Percentiles rank a stretch among this genome's conserved stretches.
Conservation (phyloP, 106 monocot genomes). For the Gastrodia elata region DNA sequence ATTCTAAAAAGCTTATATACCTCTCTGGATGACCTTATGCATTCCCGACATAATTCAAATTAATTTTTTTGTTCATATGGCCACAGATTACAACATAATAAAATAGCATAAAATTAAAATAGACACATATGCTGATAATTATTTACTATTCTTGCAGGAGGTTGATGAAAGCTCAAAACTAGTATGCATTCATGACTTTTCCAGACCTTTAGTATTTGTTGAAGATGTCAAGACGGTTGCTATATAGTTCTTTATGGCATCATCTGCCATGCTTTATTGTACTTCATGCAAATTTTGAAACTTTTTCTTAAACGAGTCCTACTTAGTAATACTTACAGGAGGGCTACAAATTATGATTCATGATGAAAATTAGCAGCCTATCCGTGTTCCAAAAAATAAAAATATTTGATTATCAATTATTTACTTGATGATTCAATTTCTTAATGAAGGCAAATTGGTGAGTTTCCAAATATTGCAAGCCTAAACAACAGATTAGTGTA, state of each 20-base stretch:
- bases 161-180: constrained; percentile 78
- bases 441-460: not conserved
- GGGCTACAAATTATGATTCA: not conserved
- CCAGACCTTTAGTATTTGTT: constrained; percentile 71
- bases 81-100: too few relatives aligned
- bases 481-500: not conserved
- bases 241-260: constrained; percentile 9
- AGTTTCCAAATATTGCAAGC: not conserved
- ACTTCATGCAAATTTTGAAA: constrained; percentile 2
- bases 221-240: constrained; percentile 66
- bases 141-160: constrained; percentile 44
- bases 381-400: not conserved
- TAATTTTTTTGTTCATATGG: too few relatives aligned
- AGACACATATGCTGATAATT: not conserved
- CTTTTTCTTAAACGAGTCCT: not conserved
- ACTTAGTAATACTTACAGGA: not conserved
- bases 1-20: too few relatives aligned
- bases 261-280: constrained; percentile 1
- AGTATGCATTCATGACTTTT: constrained; percentile 96
- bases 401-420: not conserved
- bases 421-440: not conserved
- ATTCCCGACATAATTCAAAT: too few relatives aligned
- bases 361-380: not conserved
- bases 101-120: too few relatives aligned
- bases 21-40: too few relatives aligned